These are phyloP conservation scores for Tulasnella sp. DNA, from an alignment of 768 basidiomycete species.

Conservation along the genomic window DNA sequence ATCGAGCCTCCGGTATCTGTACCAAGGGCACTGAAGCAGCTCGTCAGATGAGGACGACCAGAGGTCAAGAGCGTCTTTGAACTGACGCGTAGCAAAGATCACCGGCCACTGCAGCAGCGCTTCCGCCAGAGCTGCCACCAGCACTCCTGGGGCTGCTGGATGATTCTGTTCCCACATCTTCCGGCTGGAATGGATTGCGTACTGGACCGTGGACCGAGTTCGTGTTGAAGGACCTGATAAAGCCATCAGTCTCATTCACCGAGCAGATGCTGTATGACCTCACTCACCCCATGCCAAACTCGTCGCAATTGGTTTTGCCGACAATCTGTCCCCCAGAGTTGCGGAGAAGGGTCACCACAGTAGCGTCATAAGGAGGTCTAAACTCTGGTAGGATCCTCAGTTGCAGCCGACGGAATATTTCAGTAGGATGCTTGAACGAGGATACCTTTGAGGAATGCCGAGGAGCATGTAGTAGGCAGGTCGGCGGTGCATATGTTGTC, in stretches of 20 bases:
- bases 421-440: background rate
- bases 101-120: slow-evolving; percentile 86
- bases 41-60: background rate
- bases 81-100: slow-evolving; percentile 80
- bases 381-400: slow-evolving; percentile 50
- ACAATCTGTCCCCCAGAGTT: slow-evolving; percentile 63
- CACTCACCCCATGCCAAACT: slow-evolving; percentile 97
- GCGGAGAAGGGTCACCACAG: slow-evolving; percentile 63
- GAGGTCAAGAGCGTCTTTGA: background rate
- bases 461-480: slow-evolving; percentile 73
- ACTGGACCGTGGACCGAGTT: slow-evolving; percentile 74
- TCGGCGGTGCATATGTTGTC: slow-evolving; percentile 75
- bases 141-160: slow-evolving; percentile 54
- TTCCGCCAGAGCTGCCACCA: slow-evolving; percentile 93
- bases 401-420: background rate
- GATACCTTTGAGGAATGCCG: slow-evolving; percentile 63
- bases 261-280: slow-evolving; percentile 31
- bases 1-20: slow-evolving; percentile 97
- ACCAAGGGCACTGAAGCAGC: slow-evolving; percentile 66
- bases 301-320: slow-evolving; percentile 94
- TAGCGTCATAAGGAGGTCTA: slow-evolving; percentile 78
- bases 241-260: background rate
- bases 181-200: slow-evolving; percentile 60
- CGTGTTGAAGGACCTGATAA: slow-evolving; percentile 65
- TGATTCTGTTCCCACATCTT: slow-evolving; percentile 30